A percentile compares a stretch with the other conserved stretches of the same genome.
phyloP scores from a whole-genome alignment of 108 stramenopile genomes.

The Craspedostauros australis region DNA sequence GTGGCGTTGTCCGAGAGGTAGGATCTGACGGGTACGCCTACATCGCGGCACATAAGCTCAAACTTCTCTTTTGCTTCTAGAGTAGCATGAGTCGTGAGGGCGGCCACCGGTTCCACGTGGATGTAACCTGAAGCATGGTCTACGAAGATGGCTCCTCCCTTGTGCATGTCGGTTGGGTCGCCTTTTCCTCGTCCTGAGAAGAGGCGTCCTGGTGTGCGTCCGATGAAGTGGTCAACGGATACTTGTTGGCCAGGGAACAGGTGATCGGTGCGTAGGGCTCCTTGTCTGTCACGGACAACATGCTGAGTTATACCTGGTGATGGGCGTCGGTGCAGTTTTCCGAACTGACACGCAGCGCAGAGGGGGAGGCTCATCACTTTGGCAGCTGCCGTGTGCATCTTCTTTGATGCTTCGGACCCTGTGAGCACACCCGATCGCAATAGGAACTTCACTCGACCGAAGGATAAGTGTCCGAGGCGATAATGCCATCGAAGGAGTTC shows the following conservation, averaged over 20 bases:
- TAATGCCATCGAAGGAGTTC: constrained; percentile 24
- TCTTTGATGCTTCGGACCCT: not conserved
- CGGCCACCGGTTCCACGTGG: too few relatives aligned
- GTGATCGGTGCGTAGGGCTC: constrained; percentile 4
- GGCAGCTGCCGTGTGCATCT: too few relatives aligned
- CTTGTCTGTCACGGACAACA: constrained; percentile 3
- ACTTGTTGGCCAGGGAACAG: constrained; percentile 29
- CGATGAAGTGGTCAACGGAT: constrained; percentile 34
- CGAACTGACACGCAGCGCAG: too few relatives aligned
- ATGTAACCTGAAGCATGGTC: constrained; percentile 23
- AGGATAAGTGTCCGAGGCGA: constrained; percentile 19
- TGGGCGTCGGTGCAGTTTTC: too few relatives aligned
- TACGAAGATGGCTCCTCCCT: constrained; percentile 28
- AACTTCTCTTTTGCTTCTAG: too few relatives aligned
- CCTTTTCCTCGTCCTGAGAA: constrained; percentile 22
- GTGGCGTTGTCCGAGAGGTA: too few relatives aligned
- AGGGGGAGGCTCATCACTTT: too few relatives aligned
- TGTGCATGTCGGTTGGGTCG: constrained; percentile 4
- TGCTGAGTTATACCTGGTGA: not conserved
- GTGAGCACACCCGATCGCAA: constrained; percentile 4
- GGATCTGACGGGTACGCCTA: too few relatives aligned
- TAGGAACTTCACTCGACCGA: constrained; percentile 4
- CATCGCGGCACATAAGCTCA: too few relatives aligned
- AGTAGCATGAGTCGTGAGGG: too few relatives aligned
- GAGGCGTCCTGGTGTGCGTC: constrained; percentile 12